Evolutionary conservation across 441 rosid species (phyloP).

Genomic region (Pelargonium citronellum): DNA sequence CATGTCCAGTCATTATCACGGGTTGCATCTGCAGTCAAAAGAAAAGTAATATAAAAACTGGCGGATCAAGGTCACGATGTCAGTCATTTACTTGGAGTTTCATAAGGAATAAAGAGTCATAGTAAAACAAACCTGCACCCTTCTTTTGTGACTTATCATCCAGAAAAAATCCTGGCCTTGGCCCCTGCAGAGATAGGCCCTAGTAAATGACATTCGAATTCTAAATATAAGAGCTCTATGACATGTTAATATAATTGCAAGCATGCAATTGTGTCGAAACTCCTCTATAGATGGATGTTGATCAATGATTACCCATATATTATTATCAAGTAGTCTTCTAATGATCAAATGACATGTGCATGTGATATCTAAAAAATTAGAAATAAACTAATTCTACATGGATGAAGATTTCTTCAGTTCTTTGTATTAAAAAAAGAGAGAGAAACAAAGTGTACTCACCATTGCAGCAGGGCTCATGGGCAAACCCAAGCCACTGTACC

Average conservation of each 20-base stretch:
- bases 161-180: slow-evolving; percentile 71
- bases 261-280: background rate
- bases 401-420: background rate
- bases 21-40: slow-evolving; percentile 46
- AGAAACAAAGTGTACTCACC: background rate
- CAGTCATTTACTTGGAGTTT: background rate
- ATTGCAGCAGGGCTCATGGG: background rate
- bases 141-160: slow-evolving; percentile 69
- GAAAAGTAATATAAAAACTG: slow-evolving; percentile 10
- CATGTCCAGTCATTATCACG: slow-evolving; percentile 97
- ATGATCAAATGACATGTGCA: background rate
- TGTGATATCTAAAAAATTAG: background rate
- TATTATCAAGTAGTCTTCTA: background rate
- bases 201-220: slow-evolving; percentile 10
- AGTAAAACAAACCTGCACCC: slow-evolving; percentile 38
- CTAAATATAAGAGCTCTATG: background rate
- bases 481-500: slow-evolving; percentile 62
- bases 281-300: background rate
- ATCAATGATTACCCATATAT: background rate
- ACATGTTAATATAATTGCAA: background rate
- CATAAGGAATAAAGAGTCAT: slow-evolving; percentile 8
- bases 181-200: slow-evolving; percentile 50
- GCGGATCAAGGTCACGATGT: background rate
- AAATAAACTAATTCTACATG: background rate
- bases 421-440: too few species aligned